phyloP scores from a whole-genome alignment of 768 basidiomycete species.

The Leccinum broughii region DNA sequence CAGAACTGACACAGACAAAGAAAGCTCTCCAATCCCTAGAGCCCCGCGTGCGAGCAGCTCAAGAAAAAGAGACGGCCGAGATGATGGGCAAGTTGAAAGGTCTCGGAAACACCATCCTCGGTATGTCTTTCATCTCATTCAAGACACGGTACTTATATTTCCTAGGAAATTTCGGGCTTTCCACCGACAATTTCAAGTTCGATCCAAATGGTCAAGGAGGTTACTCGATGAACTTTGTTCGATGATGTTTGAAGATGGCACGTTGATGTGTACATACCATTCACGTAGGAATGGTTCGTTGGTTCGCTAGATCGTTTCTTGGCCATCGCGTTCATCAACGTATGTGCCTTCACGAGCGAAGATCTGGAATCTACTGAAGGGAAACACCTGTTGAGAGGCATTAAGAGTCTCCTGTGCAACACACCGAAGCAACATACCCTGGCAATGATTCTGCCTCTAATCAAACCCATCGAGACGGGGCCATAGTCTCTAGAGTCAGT shows the following conservation, averaged over 20 bases:
- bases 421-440: conserved; percentile 46
- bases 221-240: conserved; percentile 87
- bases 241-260: conserved; percentile 31
- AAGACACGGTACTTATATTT: background rate
- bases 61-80: conserved; percentile 85
- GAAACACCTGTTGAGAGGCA: conserved; percentile 29
- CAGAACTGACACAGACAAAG: conserved; percentile 49
- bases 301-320: conserved; percentile 3
- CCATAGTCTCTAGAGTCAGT: conserved; percentile 93
- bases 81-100: conserved; percentile 94
- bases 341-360: conserved; percentile 24
- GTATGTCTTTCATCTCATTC: conserved; percentile 39
- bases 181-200: conserved; percentile 97
- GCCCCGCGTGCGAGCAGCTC: conserved; percentile 69
- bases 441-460: conserved; percentile 66
- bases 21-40: conserved; percentile 56
- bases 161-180: conserved; percentile 88
- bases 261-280: background rate
- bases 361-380: conserved; percentile 29
- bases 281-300: background rate
- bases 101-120: conserved; percentile 86
- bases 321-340: conserved; percentile 17
- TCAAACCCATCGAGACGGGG: conserved; percentile 79
- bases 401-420: conserved; percentile 1
- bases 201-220: conserved; percentile 94